phyloP scores from a whole-genome alignment of 305 asterid species.

The Solanum chacoense region DNA sequence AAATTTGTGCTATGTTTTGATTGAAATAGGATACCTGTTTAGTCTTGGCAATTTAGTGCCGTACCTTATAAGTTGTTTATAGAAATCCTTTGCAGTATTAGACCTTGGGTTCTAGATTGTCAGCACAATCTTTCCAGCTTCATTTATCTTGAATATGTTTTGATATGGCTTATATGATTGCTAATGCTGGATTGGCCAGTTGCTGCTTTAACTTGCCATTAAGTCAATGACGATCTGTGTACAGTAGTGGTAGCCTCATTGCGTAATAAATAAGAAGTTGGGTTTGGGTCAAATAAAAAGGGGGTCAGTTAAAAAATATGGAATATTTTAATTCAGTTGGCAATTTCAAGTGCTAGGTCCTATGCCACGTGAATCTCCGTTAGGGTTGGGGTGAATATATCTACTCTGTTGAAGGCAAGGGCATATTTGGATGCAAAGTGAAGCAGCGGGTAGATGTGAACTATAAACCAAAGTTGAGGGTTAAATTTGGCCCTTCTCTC shows the following conservation, averaged over 20 bases:
- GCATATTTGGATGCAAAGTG: background rate
- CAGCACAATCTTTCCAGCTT: constrained; percentile 52
- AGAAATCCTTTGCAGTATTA: background rate
- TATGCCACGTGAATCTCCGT: background rate
- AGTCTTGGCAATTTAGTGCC: background rate
- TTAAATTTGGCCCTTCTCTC: background rate
- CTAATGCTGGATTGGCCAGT: background rate
- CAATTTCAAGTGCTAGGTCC: background rate
- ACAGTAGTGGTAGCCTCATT: background rate
- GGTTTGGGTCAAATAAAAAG: background rate
- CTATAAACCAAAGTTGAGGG: background rate
- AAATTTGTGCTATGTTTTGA: background rate
- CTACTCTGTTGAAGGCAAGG: background rate
- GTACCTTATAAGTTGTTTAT: background rate
- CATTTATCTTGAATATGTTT: constrained; percentile 54
- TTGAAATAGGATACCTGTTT: background rate
- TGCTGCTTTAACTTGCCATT: background rate
- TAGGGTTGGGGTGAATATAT: background rate
- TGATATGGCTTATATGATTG: constrained; percentile 20
- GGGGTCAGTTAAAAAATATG: background rate
- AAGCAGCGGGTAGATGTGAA: background rate
- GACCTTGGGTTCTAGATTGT: constrained; percentile 16
- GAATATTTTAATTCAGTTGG: background rate
- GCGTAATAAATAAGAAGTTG: background rate
- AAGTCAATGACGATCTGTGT: background rate